Evolutionary conservation across 306 rosid species (phyloP), one percentile per base, ranked within the genome.

Genomic region (Ammopiptanthus mongolicus): DNA sequence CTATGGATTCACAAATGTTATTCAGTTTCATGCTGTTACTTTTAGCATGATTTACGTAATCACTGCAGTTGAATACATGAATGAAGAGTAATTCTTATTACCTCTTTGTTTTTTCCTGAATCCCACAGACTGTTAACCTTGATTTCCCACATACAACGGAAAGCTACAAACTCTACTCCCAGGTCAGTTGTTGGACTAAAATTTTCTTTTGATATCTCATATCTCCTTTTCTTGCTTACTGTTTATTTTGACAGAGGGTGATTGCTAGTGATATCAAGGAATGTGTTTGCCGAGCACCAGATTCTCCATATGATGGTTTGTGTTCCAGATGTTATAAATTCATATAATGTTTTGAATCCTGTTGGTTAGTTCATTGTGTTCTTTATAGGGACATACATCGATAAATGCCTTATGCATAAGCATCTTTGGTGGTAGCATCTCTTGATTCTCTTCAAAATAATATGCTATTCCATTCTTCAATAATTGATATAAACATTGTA

Each of bases 201-300:
- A 23, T 51, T 69, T 51, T 51, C 33, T 14, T 51, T 69, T 10
- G 11, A 23, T 66, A 50, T 63, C 23, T 41, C 41, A 13, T 78
- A 14, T 75, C 75, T 59, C 13, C 17, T 37, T 71, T 70, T 39
- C 12, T 72, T 75, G 61, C 63, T 77, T 65, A 76, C 63, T 68
- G 13, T 79, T 83, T 70, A 46, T 64, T 79, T 68, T 74, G 31
- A 59, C 97, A 96, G 98, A 90, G 99, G 89, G 89, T 92, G 72
- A 90, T 92, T 85, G 91, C 96, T 58, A 89, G 98, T 86, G 99
- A 96, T 80, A 90, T 96, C 83, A 96, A 92, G 86, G 99, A 96
- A 82, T 92, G 97, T 15, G 99, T 96, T 79, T 96, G 99, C 29
- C 90, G 99, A 57, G 98, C 99, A 5, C 99, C 98, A n/a, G 98